Conservation (phyloP, 768 basidiomycete genomes). For the Lanmaoa rubissima region DNA sequence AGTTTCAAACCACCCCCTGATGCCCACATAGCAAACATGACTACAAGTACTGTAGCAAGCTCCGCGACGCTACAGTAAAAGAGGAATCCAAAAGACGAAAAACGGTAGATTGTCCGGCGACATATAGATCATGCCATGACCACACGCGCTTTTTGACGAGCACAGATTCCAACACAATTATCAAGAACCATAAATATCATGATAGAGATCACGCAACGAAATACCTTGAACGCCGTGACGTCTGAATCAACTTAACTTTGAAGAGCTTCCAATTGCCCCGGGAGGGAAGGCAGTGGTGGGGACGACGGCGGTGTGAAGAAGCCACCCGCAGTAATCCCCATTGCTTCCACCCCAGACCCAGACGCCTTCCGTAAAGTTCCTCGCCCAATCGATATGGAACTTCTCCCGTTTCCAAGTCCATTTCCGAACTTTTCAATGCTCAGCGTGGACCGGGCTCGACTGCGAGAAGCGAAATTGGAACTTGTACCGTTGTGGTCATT, state of each 20-base stretch:
- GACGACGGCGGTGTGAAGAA: constrained; percentile 64
- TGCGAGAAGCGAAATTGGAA: constrained; percentile 36
- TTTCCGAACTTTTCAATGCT: constrained; percentile 52
- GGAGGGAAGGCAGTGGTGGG: constrained; percentile 28
- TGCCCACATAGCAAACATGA: too few species aligned
- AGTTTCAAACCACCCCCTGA: too few species aligned
- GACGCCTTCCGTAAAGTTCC: constrained; percentile 59
- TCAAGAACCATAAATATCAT: not conserved
- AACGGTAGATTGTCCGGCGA: not conserved
- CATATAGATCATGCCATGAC: not conserved
- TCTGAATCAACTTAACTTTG: not conserved
- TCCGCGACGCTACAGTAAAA: not conserved
- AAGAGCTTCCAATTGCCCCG: not conserved
- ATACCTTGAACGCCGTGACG: not conserved
- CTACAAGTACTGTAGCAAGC: not conserved
- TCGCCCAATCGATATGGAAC: constrained; percentile 65
- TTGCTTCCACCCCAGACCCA: constrained; percentile 74
- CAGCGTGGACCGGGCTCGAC: constrained; percentile 54
- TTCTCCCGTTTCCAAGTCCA: constrained; percentile 38
- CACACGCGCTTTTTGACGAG: not conserved
- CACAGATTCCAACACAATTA: not conserved
- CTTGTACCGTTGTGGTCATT: constrained; percentile 26
- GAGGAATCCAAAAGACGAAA: not conserved
- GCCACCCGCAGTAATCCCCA: constrained; percentile 72
- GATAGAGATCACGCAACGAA: constrained; percentile 1